Conservation (phyloP, 352 stramenopile species). For the Phytopythium kandeliae region DNA sequence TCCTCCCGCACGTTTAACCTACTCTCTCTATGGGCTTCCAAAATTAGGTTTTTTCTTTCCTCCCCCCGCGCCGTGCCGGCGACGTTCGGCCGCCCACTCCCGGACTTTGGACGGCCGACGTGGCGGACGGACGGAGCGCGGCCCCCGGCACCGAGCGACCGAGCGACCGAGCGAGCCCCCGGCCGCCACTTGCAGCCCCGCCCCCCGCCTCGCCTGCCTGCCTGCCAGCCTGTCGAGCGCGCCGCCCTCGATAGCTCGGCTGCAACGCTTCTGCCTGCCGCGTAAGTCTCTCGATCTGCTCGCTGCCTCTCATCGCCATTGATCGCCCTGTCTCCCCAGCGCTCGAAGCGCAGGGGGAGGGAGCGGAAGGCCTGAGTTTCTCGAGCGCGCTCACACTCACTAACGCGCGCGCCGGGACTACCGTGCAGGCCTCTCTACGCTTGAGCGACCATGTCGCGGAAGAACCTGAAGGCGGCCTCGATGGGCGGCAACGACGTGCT, state of each 20-base stretch:
- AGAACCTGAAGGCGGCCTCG: constrained; percentile 55
- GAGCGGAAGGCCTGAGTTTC: too few species aligned
- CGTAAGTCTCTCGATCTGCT: too few species aligned
- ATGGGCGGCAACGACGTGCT: constrained; percentile 84
- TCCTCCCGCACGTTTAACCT: constrained; percentile 3
- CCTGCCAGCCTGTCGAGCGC: too few species aligned
- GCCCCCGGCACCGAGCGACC: background rate
- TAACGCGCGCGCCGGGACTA: background rate
- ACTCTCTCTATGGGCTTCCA: background rate
- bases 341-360: too few species aligned
- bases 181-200: constrained; percentile 1
- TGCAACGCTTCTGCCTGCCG: background rate
- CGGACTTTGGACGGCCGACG: constrained; percentile 9
- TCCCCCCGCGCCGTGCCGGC: background rate
- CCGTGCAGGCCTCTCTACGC: background rate
- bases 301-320: too few species aligned
- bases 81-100: constrained; percentile 3
- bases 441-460: constrained; percentile 46
- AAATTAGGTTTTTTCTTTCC: constrained; percentile 4
- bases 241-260: background rate
- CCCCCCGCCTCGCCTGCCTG: background rate
- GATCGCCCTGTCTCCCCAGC: background rate
- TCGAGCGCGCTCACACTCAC: too few species aligned
- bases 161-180: background rate
- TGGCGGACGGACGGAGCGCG: constrained; percentile 1